Evolutionary conservation across 176 grass and related monocot genomes (phyloP).

Genomic region (Bonia amplexicaulis): DNA sequence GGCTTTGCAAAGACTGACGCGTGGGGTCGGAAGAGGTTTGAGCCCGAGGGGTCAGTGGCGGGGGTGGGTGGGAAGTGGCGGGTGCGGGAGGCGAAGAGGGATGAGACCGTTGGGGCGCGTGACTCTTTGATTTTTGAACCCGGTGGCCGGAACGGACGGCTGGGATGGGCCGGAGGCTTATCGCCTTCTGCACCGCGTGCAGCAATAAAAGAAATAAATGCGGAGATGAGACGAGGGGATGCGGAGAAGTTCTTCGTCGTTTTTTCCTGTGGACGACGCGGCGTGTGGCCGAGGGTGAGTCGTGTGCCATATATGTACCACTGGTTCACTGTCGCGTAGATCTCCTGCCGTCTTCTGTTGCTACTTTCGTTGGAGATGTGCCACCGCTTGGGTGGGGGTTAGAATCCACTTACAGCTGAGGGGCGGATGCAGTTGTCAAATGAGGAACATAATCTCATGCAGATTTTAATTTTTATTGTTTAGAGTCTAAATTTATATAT

Average conservation of each 20-base stretch:
- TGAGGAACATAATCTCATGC: rapidly evolving
- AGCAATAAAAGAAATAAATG: background rate
- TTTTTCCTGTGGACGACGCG: background rate
- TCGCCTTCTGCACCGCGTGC: background rate
- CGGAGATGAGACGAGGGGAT: background rate
- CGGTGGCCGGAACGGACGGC: background rate
- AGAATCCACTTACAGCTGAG: too few relatives aligned
- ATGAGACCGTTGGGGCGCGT: constrained; percentile 22
- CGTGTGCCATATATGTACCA: too few relatives aligned
- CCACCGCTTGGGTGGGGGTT: too few relatives aligned
- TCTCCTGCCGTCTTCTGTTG: too few relatives aligned
- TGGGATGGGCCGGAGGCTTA: background rate
- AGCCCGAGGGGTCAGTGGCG: background rate
- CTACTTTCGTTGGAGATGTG: too few relatives aligned
- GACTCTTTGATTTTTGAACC: background rate
- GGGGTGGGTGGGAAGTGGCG: background rate
- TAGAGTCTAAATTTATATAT: too few relatives aligned
- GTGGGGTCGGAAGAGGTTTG: background rate
- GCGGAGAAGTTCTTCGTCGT: background rate
- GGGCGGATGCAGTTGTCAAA: too few relatives aligned
- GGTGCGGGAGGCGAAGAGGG: background rate
- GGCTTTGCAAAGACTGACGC: background rate
- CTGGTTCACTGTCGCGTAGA: too few relatives aligned
- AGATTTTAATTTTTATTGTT: too few relatives aligned
- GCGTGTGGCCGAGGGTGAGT: background rate